Base-by-base conservation (phyloP, 345 rosid species). In the Gossypium sturtianum region DNA sequence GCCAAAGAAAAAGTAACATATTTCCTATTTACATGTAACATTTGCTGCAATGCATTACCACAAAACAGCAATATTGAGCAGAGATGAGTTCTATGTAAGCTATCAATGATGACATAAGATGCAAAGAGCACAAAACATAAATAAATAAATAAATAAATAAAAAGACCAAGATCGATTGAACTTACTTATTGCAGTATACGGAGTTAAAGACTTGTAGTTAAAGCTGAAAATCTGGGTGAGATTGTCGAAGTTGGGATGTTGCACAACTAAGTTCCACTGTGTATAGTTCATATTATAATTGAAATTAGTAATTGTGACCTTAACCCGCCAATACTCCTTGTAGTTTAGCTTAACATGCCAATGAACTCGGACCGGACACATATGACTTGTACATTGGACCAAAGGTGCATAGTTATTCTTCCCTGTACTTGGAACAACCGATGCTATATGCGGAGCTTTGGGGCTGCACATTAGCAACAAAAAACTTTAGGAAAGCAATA, bases 281-380 rank as follows among this genome's bases (percentile, higher is more conserved):
- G 90, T 65, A 70, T 92, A 92, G 79, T 94, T 94, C 93, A 79
- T 86, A 53, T 82, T 86, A 83, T 88, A 92, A 75, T 94, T 94
- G 79, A 89, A 94, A 80, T 94, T 94, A 22, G 94, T 86, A 74
- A 91, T 75, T 22, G 94, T 86, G 70, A 93, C 25, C 82, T 88
- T 93, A 47, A 84, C 97, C 66, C 97, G 84, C 98, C 98, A 34
- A 34, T 34, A 34, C 41, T 34, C 41, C 41, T 34, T 34, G 41
- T 34, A 34, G 41, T 34, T 34, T 90, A 85, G 79, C 76, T 91
- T 89, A 0, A 90, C 86, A 80, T 92, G 97, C 98, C 98, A 94
- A 72, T 94, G 97, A 80, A 94, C 79, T 89, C 94, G 75, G 75
- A 90, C 71, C 3, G 98, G 98, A 80, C 98, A 94, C 98, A 94